Base-by-base conservation (phyloP, 148 eudicot genomes). In the Rhododendron kiyosumense region DNA sequence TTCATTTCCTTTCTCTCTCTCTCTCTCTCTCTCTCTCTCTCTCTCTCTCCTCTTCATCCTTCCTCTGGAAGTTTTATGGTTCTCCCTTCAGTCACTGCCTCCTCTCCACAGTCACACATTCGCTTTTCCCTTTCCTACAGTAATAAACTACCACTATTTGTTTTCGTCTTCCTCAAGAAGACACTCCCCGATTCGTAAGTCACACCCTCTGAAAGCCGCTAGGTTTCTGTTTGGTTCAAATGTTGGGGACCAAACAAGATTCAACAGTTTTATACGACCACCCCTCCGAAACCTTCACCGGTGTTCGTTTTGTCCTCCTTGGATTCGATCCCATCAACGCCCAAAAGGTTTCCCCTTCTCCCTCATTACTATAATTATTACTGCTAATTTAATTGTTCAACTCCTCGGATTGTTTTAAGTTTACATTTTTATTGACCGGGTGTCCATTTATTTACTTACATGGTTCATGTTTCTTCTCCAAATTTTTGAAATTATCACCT, bases 221-320 rank as follows among this genome's bases (percentile, higher is more conserved):
- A 30, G 54, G 76, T 41, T 79, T 85, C 26, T 22, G 4, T 85
- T 82, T 28, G 30, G 34, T 84, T 78, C 88, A 87, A 79, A 91
- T 91, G 92, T 52, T 79, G 30, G 87, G 84, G 28, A 57, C 54
- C 45, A 87, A 85, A 36, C 84, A 79, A 83, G 88, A 83, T 75
- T 82, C 86, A 51, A 46, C 88, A 28, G 36, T 36, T 46, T 81
- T 9, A 0, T 13, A 76, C 43, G 86, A 86, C 10, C 85, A 81
- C 73, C 84, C 88, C 3, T 86, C 91, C 1, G 85, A 88, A 80
- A 67, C 84, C 38, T 93, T 93, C 78, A 14, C 22, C 71, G 94
- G 93, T 22, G 91, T 93, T 34, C 91, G 91, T 5, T 94, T 94
- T 46, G 81, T 90, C 22, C 94, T 94, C 15, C 73, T 87, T n/a